Conservation (phyloP, 192 early-diverging fungal genomes). For the Coemansia sp. region DNA sequence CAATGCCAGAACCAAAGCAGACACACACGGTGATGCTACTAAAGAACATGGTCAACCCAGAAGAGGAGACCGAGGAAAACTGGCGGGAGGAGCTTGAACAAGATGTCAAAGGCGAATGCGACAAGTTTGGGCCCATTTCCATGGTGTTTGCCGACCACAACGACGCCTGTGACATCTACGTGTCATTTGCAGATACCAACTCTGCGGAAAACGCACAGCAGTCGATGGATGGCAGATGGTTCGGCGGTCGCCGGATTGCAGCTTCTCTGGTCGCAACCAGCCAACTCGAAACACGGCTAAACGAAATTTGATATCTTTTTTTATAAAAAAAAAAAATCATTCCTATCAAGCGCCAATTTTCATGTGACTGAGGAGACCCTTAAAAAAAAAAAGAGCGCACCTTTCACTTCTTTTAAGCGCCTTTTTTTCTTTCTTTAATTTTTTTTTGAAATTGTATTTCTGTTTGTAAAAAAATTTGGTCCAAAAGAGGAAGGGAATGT, state of each 20-base stretch:
- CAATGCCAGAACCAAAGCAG: not conserved
- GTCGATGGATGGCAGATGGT: constrained; percentile 82
- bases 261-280: constrained; percentile 7
- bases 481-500: no score
- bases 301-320: not conserved
- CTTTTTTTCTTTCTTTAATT: not conserved
- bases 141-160: constrained; percentile 73
- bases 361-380: not conserved
- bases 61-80: constrained; percentile 73
- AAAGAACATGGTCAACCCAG: constrained; percentile 28
- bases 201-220: constrained; percentile 66
- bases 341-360: not conserved
- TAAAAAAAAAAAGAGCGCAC: not conserved
- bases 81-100: constrained; percentile 85
- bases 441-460: not conserved
- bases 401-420: not conserved
- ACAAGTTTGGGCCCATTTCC: constrained; percentile 71
- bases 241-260: constrained; percentile 73
- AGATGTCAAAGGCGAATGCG: constrained; percentile 82
- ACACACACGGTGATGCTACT: constrained; percentile 10
- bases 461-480: not conserved
- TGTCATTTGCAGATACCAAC: constrained; percentile 73
- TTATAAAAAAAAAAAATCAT: no score
- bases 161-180: constrained; percentile 72
- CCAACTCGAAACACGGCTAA: not conserved